Base-by-base conservation (phyloP, 345 rosid species). In the Citrus reticulata region DNA sequence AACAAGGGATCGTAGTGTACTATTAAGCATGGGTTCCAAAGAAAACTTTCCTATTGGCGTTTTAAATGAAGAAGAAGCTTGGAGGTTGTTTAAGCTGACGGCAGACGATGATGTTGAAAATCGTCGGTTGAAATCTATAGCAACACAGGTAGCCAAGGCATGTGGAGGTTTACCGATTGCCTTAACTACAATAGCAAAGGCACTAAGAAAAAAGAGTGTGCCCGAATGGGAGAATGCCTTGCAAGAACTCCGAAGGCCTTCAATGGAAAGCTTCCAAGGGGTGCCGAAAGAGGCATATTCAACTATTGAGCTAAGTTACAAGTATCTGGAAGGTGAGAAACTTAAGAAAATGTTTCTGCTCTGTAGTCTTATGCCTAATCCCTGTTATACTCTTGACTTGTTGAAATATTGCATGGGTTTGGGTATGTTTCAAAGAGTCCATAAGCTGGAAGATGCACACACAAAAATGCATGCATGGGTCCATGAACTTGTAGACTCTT, bases 141-240 rank as follows among this genome's bases (percentile, higher is more conserved):
- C 85, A 17, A 10, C 0, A 13, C 65, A 84, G 34, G 66, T 80
- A 2, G 79, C 77, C 34, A 11, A 27, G 4, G 70, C 27, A 40
- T 87, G 87, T 66, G 79, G 22, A 19, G 84, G 90, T 1, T 74
- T 87, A 59, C 90, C 90, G 0, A 9, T 87, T 29, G 25, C 68
- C 6, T 30, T 87, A 24, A 64, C 60, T 9, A 65, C 83, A 2
- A 25, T 81, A 25, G 90, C 83, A 24, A 70, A 1, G 0, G 72
- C 76, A 5, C 78, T 85, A 49, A 80, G 65, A 32, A 51, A 79
- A 2, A 58, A 75, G 25, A 17, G 3, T 1, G 2, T 24, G 7
- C 1, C 16, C 13, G 73, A 0, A 42, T 42, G 49, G 49, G 49
- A 42, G 49, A 42, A 2, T 42, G 49, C 16, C 49, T 42, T 42